Percentiles rank a stretch among this genome's conserved stretches.
Conservation (phyloP, 2,329 filamentous ascomycete genomes). For the Lasiodiplodia gonubiensis region DNA sequence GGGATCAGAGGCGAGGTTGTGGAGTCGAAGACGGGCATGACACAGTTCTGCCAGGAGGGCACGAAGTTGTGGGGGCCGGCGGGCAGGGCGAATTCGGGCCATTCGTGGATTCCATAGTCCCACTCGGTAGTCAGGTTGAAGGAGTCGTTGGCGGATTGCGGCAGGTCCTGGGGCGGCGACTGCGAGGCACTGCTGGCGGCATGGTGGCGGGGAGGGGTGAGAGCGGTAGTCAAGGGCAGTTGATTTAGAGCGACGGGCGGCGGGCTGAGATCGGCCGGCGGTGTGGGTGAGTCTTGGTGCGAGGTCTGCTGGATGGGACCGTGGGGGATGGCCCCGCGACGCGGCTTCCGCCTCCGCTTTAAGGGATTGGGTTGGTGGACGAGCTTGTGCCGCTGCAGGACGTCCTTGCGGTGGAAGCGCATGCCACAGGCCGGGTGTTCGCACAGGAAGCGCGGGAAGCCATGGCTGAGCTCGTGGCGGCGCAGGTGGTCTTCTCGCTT, state of each 20-base stretch:
- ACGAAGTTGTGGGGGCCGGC: background rate
- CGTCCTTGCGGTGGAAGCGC: slow-evolving; percentile 31
- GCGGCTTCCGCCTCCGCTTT: slow-evolving; percentile 27
- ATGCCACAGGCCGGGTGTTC: slow-evolving; percentile 29
- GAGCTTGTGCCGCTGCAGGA: slow-evolving; percentile 30
- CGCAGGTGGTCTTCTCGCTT: slow-evolving; percentile 31
- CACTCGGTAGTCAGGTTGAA: slow-evolving; percentile 26
- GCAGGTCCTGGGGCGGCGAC: slow-evolving; percentile 4
- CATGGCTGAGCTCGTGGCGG: slow-evolving; percentile 31
- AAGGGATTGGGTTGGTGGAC: slow-evolving; percentile 30
- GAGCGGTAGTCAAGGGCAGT: background rate
- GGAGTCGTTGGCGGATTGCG: background rate
- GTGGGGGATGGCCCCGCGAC: slow-evolving; percentile 23
- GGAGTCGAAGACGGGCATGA: slow-evolving; percentile 23
- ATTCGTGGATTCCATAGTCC: slow-evolving; percentile 25
- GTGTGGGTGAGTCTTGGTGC: background rate
- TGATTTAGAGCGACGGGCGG: background rate
- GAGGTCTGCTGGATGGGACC: slow-evolving; percentile 26
- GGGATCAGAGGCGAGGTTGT: slow-evolving; percentile 4
- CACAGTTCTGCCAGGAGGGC: slow-evolving; percentile 26
- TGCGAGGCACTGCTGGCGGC: slow-evolving; percentile 1
- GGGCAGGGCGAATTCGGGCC: slow-evolving; percentile 18
- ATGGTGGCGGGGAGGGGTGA: slow-evolving; percentile 5
- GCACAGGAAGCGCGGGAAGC: slow-evolving; percentile 30
- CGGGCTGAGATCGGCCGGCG: background rate